These are phyloP conservation scores for Coprinellus aureogranulatus DNA, from an alignment of 768 basidiomycete genomes.

Conservation along the genomic window DNA sequence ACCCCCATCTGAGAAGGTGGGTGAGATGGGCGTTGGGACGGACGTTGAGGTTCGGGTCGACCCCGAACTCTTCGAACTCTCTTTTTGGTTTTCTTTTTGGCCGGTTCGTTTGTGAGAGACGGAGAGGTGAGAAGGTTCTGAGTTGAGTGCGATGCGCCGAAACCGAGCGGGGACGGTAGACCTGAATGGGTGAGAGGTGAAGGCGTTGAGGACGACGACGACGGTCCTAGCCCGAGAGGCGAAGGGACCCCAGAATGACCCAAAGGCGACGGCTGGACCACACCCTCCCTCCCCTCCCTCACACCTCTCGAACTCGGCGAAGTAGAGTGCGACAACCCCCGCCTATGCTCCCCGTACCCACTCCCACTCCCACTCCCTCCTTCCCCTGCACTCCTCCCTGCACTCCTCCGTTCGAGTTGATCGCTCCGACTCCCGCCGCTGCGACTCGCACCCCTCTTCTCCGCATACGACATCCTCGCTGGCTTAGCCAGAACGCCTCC, in stretches of 20 bases:
- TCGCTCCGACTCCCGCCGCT: not conserved
- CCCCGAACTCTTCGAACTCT: conserved; percentile 18
- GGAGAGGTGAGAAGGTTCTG: not conserved
- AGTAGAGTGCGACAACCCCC: too few species aligned
- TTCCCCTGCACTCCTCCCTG: too few species aligned
- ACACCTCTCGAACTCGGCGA: too few species aligned
- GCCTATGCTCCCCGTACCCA: not conserved
- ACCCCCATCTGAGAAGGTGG: conserved; percentile 24
- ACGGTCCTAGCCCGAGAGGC: too few species aligned
- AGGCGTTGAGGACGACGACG: too few species aligned
- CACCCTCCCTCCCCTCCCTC: too few species aligned
- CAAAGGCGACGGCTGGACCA: too few species aligned
- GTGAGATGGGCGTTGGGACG: conserved; percentile 39
- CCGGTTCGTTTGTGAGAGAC: not conserved
- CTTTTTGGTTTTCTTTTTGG: conserved; percentile 7
- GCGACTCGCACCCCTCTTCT: not conserved
- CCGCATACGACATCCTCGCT: not conserved
- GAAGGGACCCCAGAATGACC: too few species aligned
- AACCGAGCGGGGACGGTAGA: conserved; percentile 22
- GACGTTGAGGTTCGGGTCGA: conserved; percentile 39
- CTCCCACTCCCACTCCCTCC: too few species aligned
- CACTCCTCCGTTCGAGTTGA: too few species aligned
- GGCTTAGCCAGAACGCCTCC: not conserved
- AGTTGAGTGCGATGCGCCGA: too few species aligned
- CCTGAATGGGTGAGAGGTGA: too few species aligned